A percentile compares a stretch with the other conserved stretches of the same genome.
These are phyloP conservation scores for Fusarium sp. DNA, from an alignment of 2,329 filamentous ascomycete genomes.

Conservation along the genomic window DNA sequence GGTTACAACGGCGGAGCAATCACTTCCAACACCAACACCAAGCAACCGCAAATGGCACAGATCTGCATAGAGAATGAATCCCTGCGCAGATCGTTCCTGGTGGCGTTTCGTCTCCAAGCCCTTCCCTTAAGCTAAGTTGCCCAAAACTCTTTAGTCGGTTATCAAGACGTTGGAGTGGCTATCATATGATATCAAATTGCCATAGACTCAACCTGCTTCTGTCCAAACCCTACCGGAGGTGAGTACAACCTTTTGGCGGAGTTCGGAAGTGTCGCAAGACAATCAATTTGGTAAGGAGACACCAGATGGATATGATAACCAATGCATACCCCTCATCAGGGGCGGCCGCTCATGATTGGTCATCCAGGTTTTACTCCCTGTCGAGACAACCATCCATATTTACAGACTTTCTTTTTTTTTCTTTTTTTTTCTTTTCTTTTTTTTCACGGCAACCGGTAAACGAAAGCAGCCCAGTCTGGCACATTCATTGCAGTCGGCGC, in stretches of 20 bases:
- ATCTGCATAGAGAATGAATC: slow-evolving; percentile 35
- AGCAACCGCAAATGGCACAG: slow-evolving; percentile 35
- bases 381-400: slow-evolving; percentile 19
- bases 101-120: slow-evolving; percentile 37
- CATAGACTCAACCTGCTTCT: not conserved
- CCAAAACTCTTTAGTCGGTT: slow-evolving; percentile 14
- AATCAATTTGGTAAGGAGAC: slow-evolving; percentile 18
- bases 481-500: slow-evolving; percentile 7
- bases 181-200: slow-evolving; percentile 8
- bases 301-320: slow-evolving; percentile 10
- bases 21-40: slow-evolving; percentile 25
- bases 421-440: slow-evolving; percentile 30
- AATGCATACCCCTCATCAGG: slow-evolving; percentile 28
- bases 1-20: slow-evolving; percentile 19
- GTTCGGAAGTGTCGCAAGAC: slow-evolving; percentile 12
- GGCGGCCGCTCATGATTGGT: slow-evolving; percentile 33
- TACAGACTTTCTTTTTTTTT: slow-evolving; percentile 33
- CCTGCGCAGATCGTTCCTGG: slow-evolving; percentile 41
- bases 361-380: slow-evolving; percentile 18
- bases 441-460: not conserved
- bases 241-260: not conserved
- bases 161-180: slow-evolving; percentile 17
- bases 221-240: not conserved
- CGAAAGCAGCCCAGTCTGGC: not conserved
- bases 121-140: slow-evolving; percentile 10